phyloP scores from a whole-genome alignment of 108 stramenopile genomes.

The Tribonema minus region DNA sequence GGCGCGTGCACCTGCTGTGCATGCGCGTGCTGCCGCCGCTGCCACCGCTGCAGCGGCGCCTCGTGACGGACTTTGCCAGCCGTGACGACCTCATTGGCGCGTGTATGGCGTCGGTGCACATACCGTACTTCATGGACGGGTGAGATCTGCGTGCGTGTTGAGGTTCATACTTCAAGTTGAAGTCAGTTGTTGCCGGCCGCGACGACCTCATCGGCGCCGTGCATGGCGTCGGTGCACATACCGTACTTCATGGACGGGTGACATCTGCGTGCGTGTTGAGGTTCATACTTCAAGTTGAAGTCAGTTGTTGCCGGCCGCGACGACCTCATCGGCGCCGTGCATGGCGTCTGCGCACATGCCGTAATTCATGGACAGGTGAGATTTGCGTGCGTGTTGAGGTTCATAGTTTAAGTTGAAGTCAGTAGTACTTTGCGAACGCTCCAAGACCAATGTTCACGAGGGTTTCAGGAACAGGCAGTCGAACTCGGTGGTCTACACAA shows the following conservation, averaged over 20 bases:
- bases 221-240: conserved; percentile 84
- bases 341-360: conserved; percentile 88
- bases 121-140: conserved; percentile 83
- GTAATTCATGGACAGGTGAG: conserved; percentile 79
- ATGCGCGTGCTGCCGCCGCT: conserved; percentile 64
- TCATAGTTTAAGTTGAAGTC: too few species aligned
- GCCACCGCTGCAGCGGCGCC: conserved; percentile 57
- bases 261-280: too few species aligned
- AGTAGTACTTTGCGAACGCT: too few species aligned
- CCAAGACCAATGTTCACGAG: too few species aligned
- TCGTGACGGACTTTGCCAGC: conserved; percentile 61
- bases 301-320: conserved; percentile 58
- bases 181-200: conserved; percentile 58
- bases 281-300: too few species aligned
- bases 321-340: conserved; percentile 74
- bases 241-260: conserved; percentile 82
- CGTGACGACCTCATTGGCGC: conserved; percentile 71
- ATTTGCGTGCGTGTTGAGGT: too few species aligned
- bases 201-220: conserved; percentile 72
- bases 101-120: conserved; percentile 82
- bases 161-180: too few species aligned
- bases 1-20: conserved; percentile 48
- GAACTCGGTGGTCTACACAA: too few species aligned
- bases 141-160: too few species aligned
- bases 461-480: too few species aligned